These are phyloP conservation scores for Apium graveolens DNA, from an alignment of 129 eudicot genomes.

Conservation along the genomic window DNA sequence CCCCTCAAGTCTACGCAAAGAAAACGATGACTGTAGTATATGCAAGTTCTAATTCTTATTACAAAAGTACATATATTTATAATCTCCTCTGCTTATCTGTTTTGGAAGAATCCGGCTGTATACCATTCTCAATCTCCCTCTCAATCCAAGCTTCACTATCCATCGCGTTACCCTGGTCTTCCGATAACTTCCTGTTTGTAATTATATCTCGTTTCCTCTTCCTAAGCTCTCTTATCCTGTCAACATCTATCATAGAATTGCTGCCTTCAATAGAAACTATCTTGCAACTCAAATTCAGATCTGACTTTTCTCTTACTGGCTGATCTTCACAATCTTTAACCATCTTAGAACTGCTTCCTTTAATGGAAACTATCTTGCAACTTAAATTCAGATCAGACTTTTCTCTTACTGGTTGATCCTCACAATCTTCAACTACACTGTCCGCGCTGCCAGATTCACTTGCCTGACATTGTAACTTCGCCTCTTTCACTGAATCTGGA, in stretches of 20 bases:
- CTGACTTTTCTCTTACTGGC: conserved; percentile 32
- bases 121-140: conserved; percentile 59
- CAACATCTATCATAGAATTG: conserved; percentile 34
- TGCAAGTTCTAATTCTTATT: background rate
- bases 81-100: conserved; percentile 27
- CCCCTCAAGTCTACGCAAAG: background rate
- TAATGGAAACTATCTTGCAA: conserved; percentile 29
- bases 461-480: conserved; percentile 14
- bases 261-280: conserved; percentile 24
- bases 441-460: conserved; percentile 52
- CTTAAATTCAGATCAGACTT: conserved; percentile 31
- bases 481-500: conserved; percentile 15
- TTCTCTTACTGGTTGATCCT: conserved; percentile 25
- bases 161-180: conserved; percentile 21
- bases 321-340: conserved; percentile 47
- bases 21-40: background rate
- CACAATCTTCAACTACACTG: conserved; percentile 54
- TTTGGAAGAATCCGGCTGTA: conserved; percentile 26
- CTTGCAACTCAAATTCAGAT: conserved; percentile 25
- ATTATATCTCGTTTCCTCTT: conserved; percentile 26
- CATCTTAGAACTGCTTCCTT: conserved; percentile 16
- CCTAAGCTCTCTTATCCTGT: conserved; percentile 50
- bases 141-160: conserved; percentile 52
- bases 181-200: conserved; percentile 17
- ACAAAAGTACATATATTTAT: conserved; percentile 15